A percentile compares a stretch with the other conserved stretches of the same genome.
Conservation (phyloP, 495 filamentous ascomycete species). For the Podospora fimiseda region DNA sequence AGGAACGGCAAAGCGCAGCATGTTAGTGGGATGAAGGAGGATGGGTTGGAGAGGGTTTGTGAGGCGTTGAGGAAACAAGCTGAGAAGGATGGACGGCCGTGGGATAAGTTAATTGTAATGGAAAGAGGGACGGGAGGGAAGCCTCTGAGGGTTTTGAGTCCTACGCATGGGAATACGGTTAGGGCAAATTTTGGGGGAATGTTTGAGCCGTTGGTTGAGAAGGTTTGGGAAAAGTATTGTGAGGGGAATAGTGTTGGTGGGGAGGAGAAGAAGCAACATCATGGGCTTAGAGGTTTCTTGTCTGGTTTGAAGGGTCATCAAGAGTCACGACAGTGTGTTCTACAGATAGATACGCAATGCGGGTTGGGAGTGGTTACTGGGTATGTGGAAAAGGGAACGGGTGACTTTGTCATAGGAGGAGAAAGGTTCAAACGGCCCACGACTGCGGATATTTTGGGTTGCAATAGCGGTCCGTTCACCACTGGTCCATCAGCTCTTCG, state of each 20-base stretch:
- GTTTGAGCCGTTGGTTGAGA: slow-evolving; percentile 57
- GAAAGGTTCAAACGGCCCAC: slow-evolving; percentile 53
- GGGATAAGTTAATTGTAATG: slow-evolving; percentile 59
- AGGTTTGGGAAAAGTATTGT: slow-evolving; percentile 48
- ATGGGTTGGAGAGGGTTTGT: slow-evolving; percentile 56
- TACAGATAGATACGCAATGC: slow-evolving; percentile 39
- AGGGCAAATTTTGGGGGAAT: slow-evolving; percentile 56
- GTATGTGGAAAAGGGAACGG: slow-evolving; percentile 10
- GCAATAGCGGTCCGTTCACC: slow-evolving; percentile 64
- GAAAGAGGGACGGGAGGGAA: slow-evolving; percentile 35
- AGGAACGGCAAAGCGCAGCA: slow-evolving; percentile 46
- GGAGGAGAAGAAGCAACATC: background rate
- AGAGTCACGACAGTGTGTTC: background rate
- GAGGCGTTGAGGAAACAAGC: slow-evolving; percentile 50
- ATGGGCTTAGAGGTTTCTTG: background rate
- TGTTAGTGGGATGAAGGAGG: slow-evolving; percentile 53
- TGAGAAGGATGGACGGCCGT: slow-evolving; percentile 50
- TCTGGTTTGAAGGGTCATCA: background rate
- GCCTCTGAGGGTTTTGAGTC: slow-evolving; percentile 52
- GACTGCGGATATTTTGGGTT: slow-evolving; percentile 63
- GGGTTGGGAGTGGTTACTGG: slow-evolving; percentile 26
- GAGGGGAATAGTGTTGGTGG: slow-evolving; percentile 1
- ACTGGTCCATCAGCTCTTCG: slow-evolving; percentile 48
- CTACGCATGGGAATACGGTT: slow-evolving; percentile 57
- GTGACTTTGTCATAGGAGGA: slow-evolving; percentile 31